Evolutionary conservation across 495 filamentous ascomycete species (phyloP).

Genomic region (Talaromyces trachyspermus): DNA sequence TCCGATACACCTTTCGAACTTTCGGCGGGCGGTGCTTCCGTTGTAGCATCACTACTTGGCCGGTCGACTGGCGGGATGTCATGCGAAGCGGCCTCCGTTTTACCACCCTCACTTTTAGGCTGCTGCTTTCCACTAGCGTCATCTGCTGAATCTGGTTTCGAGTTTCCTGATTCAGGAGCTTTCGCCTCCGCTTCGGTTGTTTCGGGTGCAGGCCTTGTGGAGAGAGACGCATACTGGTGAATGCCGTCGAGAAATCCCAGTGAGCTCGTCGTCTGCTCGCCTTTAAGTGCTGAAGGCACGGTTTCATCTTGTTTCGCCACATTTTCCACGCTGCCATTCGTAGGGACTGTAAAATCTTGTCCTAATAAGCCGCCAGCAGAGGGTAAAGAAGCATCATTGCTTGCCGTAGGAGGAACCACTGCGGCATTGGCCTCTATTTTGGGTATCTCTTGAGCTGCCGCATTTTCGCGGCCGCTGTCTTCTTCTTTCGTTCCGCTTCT

Average conservation of each 20-base stretch:
- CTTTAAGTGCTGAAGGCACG: neutral
- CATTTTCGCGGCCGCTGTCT: constrained; percentile 16
- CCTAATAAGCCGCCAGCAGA: neutral
- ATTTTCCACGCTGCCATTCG: neutral
- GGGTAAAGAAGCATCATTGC: neutral
- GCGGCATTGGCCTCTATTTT: neutral
- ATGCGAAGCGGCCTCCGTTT: too few species aligned
- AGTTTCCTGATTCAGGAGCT: constrained; percentile 9
- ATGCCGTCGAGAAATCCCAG: constrained; percentile 22
- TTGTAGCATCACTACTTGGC: neutral
- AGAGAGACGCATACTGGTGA: constrained; percentile 24
- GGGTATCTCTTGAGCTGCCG: neutral
- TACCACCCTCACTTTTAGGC: neutral
- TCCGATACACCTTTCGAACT: neutral
- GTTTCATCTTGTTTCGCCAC: neutral
- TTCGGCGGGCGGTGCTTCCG: neutral
- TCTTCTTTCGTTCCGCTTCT: constrained; percentile 23
- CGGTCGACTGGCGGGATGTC: too few species aligned
- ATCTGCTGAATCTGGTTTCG: too few species aligned
- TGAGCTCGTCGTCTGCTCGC: neutral
- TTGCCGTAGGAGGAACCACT: neutral
- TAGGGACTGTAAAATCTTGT: neutral
- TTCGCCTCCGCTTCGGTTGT: constrained; percentile 31
- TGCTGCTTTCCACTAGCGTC: neutral
- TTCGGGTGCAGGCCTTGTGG: constrained; percentile 19